Evolutionary conservation across 805 yeast species (phyloP).

Genomic region (Sugiyamaella floridensis): DNA sequence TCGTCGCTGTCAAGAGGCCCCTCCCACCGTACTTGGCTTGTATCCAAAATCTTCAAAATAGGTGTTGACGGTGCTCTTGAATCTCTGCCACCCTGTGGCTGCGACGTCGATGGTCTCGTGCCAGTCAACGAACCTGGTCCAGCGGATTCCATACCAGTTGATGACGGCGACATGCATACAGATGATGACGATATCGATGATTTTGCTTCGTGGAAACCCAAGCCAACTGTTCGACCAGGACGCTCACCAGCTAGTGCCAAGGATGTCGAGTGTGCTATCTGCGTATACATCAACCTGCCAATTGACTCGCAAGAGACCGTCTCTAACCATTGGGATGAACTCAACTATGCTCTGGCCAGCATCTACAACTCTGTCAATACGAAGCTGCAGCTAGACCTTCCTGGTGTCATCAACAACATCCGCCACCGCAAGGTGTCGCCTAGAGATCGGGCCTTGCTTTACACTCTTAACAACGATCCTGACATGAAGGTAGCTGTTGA

Average conservation of each 20-base stretch:
- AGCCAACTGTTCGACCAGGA: background rate
- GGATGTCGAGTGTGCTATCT: slow-evolving; percentile 18
- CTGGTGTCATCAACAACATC: slow-evolving; percentile 1
- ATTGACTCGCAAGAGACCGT: slow-evolving; percentile 11
- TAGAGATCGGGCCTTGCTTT: background rate
- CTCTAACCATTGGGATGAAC: slow-evolving; percentile 25
- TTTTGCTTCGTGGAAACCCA: slow-evolving; percentile 9
- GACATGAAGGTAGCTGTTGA: slow-evolving; percentile 16
- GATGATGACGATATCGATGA: background rate
- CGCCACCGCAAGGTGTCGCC: background rate
- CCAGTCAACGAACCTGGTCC: background rate
- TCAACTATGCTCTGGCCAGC: slow-evolving; percentile 11
- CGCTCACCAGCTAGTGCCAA: slow-evolving; percentile 1
- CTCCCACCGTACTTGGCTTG: slow-evolving; percentile 12
- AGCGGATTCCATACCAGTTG: background rate
- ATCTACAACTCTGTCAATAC: background rate
- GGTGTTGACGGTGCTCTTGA: slow-evolving; percentile 5
- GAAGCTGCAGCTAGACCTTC: slow-evolving; percentile 14
- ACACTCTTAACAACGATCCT: slow-evolving; percentile 20
- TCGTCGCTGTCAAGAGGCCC: background rate
- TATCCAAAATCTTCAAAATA: slow-evolving; percentile 21
- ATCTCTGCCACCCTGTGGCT: background rate
- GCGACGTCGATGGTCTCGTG: background rate
- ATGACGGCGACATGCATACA: background rate
- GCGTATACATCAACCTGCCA: slow-evolving; percentile 15